Conservation (phyloP, 2,329 filamentous ascomycete genomes). For the Emydomyces testavorans region DNA sequence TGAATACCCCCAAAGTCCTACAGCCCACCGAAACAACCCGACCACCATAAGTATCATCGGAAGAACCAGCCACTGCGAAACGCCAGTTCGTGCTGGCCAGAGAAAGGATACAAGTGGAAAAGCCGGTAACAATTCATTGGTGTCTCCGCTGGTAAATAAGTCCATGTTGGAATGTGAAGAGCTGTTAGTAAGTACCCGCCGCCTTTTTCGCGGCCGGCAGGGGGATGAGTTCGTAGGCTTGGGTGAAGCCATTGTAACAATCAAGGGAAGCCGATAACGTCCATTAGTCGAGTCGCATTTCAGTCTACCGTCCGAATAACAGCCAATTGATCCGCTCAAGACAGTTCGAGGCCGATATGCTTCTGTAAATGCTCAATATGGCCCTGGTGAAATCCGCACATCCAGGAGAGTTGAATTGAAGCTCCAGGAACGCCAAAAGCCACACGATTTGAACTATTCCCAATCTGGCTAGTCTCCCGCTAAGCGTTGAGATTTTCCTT, state of each 20-base stretch:
- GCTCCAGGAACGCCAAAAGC: background rate
- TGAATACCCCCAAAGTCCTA: constrained; percentile 89
- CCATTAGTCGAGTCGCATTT: background rate
- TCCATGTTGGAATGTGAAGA: constrained; percentile 33
- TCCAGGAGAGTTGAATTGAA: background rate
- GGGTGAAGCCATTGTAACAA: constrained; percentile 18
- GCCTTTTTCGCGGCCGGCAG: constrained; percentile 38
- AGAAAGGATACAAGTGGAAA: constrained; percentile 92
- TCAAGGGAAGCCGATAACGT: background rate
- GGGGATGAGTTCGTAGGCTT: constrained; percentile 21
- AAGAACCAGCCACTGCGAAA: constrained; percentile 85
- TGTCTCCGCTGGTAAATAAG: constrained; percentile 34
- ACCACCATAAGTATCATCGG: constrained; percentile 78
- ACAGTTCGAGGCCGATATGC: background rate
- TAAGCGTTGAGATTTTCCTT: constrained; percentile 8
- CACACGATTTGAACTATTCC: no score
- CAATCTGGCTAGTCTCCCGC: constrained; percentile 3
- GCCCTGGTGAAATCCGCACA: no score
- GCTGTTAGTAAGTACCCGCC: constrained; percentile 25
- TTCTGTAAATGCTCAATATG: no score
- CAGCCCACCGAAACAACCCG: constrained; percentile 88
- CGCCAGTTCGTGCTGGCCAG: constrained; percentile 70
- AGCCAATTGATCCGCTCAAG: background rate
- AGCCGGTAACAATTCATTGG: constrained; percentile 48
- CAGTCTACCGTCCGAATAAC: no score